Conservation (phyloP, 2,329 filamentous ascomycete species). For the Diaporthe velutina region DNA sequence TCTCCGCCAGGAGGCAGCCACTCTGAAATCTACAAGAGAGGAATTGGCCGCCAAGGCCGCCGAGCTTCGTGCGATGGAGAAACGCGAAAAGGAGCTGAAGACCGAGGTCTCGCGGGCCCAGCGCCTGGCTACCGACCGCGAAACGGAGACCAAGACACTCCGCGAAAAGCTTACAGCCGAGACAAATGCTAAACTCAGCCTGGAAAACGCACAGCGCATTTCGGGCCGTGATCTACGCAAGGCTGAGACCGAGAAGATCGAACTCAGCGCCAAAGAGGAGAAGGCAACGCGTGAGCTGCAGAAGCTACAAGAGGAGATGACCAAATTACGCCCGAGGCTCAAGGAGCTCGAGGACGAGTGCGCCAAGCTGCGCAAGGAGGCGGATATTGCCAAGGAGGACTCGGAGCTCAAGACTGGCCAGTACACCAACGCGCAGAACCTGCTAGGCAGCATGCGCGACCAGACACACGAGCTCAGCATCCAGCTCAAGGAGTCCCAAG, state of each 20-base stretch:
- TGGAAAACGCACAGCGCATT: conserved; percentile 83
- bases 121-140: conserved; percentile 78
- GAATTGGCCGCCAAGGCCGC: conserved; percentile 71
- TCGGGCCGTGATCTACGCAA: conserved; percentile 83
- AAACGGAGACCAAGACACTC: conserved; percentile 81
- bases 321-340: conserved; percentile 72
- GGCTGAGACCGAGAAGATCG: conserved; percentile 83
- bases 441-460: conserved; percentile 93
- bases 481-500: conserved; percentile 90
- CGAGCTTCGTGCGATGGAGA: conserved; percentile 83
- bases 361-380: conserved; percentile 76
- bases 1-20: conserved; percentile 81
- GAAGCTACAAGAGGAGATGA: conserved; percentile 79
- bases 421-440: conserved; percentile 84
- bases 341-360: conserved; percentile 81
- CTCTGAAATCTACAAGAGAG: conserved; percentile 80
- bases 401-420: conserved; percentile 87
- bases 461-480: conserved; percentile 89
- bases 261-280: conserved; percentile 80
- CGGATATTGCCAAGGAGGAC: conserved; percentile 79
- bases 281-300: conserved; percentile 78
- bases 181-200: conserved; percentile 75
- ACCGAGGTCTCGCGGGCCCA: conserved; percentile 79
- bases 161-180: conserved; percentile 85
- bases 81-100: conserved; percentile 84